A percentile compares a stretch with the other conserved stretches of the same genome.
Evolutionary conservation across 495 filamentous ascomycete species (phyloP).

Genomic region (Hypoxylon subgilvum): DNA sequence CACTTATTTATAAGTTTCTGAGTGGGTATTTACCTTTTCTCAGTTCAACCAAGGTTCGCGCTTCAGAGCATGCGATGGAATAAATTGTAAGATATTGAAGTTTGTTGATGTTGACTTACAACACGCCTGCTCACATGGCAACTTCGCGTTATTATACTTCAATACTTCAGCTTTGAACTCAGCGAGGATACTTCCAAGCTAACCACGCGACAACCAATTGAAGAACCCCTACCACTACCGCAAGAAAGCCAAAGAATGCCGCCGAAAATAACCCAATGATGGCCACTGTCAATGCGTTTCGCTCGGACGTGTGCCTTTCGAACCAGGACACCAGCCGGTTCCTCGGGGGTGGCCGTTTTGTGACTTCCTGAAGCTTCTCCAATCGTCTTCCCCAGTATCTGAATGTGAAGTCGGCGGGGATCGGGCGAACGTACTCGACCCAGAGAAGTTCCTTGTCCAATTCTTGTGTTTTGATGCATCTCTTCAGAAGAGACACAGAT

Average conservation of each 20-base stretch:
- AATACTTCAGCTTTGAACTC: no score
- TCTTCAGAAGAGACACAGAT: constrained; percentile 17
- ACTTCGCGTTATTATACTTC: no score
- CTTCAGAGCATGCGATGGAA: no score
- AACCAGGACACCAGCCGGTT: constrained; percentile 24
- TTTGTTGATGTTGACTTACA: no score
- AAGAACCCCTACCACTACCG: constrained; percentile 14
- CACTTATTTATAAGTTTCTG: no score
- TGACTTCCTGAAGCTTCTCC: constrained; percentile 15
- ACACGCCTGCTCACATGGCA: no score
- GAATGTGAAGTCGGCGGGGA: constrained; percentile 27
- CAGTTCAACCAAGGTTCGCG: no score
- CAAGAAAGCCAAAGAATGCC: constrained; percentile 19
- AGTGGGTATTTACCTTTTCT: no score
- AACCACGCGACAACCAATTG: constrained; percentile 13
- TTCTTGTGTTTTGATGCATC: constrained; percentile 2
- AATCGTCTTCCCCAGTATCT: constrained; percentile 29
- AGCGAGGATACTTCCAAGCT: not conserved
- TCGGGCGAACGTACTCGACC: constrained; percentile 19
- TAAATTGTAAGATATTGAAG: no score
- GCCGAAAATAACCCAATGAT: constrained; percentile 21
- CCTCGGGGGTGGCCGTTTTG: constrained; percentile 25
- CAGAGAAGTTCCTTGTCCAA: constrained; percentile 22
- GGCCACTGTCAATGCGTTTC: constrained; percentile 26
- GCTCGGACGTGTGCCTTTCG: constrained; percentile 27